Base-by-base conservation (phyloP, 768 basidiomycete genomes). In the Leccinum sublutescens region DNA sequence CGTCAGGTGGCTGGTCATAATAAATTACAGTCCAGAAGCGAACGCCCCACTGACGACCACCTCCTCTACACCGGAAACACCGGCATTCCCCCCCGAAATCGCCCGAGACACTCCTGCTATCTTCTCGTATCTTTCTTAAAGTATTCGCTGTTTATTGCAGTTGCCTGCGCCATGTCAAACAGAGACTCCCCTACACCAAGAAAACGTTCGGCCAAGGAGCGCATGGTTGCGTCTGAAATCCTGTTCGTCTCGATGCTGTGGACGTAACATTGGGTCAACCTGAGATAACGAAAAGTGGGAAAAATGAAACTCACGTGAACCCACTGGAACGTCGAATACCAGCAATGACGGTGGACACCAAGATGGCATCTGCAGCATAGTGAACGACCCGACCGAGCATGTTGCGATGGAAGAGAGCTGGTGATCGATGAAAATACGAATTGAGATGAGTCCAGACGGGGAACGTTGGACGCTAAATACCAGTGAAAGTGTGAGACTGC, bases 311-410 rank as follows among this genome's bases (percentile, higher is more conserved):
- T 74, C 70, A 97, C 95, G 82, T 76, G 77, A 93, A 94, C 36
- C 95, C 95, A 60, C 89, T 95, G 17, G 93, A 88, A 59, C 92
- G 86, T 71, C 87, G 87, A 60, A 98, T 87, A 31, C 96, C 96
- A 40, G 96, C 96, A 43, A 95, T 75, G 7, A 98, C 82, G 12
- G 96, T 93, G 15, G 95, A 95, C 38, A 98, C 64, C 34, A 98
- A 79, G 54, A 92, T 83, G 14, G 88, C 90, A 70, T 98, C 96
- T 50, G 91, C 75, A 25, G 89, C 82, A 66, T 91, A 94, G 73
- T 96, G 95, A 34, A 87, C 75, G 17, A 97, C 73, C 73, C 85
- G 83, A 65, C 92, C 95, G 17, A 73, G 68, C 80, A 87, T 86
- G 65, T 58, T 68, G 58, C 52, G 27, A 12, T 33, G 48, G 25